A percentile compares a stretch with the other conserved stretches of the same genome.
Conservation (phyloP, 1,139 yeast genomes). For the Candida sojae region DNA sequence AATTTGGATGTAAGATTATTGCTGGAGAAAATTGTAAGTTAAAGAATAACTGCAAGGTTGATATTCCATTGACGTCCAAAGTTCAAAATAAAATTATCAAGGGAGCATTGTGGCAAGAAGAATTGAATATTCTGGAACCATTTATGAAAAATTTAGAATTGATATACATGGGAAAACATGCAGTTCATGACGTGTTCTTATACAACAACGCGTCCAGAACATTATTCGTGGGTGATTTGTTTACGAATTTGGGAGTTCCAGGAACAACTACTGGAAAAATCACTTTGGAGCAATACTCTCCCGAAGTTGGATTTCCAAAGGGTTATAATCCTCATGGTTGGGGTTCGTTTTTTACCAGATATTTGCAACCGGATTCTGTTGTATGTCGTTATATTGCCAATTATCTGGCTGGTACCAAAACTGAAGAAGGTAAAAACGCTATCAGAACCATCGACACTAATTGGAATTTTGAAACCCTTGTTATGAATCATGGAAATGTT, state of each 20-base stretch:
- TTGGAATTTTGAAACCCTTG: slow-evolving; percentile 51
- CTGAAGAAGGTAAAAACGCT: slow-evolving; percentile 29
- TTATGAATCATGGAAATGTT: slow-evolving; percentile 60
- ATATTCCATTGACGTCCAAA: slow-evolving; percentile 42
- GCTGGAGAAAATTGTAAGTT: slow-evolving; percentile 7
- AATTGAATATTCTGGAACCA: slow-evolving; percentile 23
- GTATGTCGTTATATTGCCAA: slow-evolving; percentile 21
- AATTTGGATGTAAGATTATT: slow-evolving; percentile 10
- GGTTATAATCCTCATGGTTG: slow-evolving; percentile 32
- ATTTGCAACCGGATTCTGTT: slow-evolving; percentile 29
- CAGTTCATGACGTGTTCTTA: slow-evolving; percentile 49
- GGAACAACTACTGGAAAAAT: slow-evolving; percentile 13
- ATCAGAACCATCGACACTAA: slow-evolving; percentile 27
- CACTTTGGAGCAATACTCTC: slow-evolving; percentile 25
- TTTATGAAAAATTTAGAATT: slow-evolving; percentile 40
- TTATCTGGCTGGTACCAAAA: slow-evolving; percentile 19
- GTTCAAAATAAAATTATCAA: slow-evolving; percentile 57
- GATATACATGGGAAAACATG: slow-evolving; percentile 47
- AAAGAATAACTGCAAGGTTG: slow-evolving; percentile 1
- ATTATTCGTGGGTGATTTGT: slow-evolving; percentile 49
- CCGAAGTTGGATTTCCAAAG: slow-evolving; percentile 35
- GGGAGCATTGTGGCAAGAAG: slow-evolving; percentile 49
- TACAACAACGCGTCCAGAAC: slow-evolving; percentile 41
- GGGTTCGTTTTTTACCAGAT: slow-evolving; percentile 25
- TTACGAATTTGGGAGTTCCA: slow-evolving; percentile 38